phyloP scores from a whole-genome alignment of 1,139 yeast genomes.

The Candida albicans region DNA sequence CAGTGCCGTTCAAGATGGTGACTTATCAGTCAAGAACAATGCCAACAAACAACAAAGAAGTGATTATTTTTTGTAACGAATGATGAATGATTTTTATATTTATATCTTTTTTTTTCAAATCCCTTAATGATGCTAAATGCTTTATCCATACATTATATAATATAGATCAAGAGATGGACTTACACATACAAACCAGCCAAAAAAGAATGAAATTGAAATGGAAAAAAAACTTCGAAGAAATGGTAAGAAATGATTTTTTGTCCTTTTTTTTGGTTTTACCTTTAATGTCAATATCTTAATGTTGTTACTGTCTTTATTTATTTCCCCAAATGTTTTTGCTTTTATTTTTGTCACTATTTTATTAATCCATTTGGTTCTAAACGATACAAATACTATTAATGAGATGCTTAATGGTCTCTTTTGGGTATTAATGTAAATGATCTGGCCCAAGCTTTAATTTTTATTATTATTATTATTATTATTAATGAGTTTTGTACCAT shows the following conservation, averaged over 20 bases:
- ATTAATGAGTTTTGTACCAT: slow-evolving; percentile 1
- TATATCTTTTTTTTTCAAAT: neutral
- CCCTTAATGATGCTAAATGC: neutral
- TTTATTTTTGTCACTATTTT: neutral
- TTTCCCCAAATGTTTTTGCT: neutral
- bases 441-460: too few species aligned
- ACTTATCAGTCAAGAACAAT: slow-evolving; percentile 61
- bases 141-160: neutral
- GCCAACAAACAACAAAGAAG: slow-evolving; percentile 75
- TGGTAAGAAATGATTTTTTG: too few species aligned
- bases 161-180: neutral
- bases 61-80: slow-evolving; percentile 69
- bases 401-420: neutral
- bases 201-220: neutral
- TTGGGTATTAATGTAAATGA: too few species aligned
- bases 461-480: too few species aligned
- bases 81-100: slow-evolving; percentile 1
- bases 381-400: neutral
- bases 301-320: neutral
- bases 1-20: slow-evolving; percentile 94
- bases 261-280: too few species aligned
- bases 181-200: neutral
- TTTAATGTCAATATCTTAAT: neutral
- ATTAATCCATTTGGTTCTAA: neutral
- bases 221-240: neutral